Base-by-base conservation (phyloP, 169 alveolate species). In the Cryptosporidium tyzzeri region DNA sequence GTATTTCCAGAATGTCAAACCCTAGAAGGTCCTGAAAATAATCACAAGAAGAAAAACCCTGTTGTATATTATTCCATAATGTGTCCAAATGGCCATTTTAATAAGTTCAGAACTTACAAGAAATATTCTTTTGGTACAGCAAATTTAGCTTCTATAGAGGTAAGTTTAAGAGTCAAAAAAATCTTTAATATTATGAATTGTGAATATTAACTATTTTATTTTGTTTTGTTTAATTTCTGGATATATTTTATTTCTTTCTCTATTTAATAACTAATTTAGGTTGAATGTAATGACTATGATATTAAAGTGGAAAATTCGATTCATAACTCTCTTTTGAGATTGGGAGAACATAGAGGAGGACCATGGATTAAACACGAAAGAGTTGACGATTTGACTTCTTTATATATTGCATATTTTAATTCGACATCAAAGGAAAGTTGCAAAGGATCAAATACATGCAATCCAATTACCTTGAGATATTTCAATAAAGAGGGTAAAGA, bases 71-170 rank as follows among this genome's bases (percentile, higher is more conserved):
- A 80, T 65, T 80, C 89, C 21, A 31, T 80, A 3, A 80, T 80
- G 80, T 80, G 89, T 23, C 89, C 89, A 12, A 80, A 80, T 31
- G 89, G 89, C 29, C 68, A 80, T 29, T 80, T 80, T 44, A 37
- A 37, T 9, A 80, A 80, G 26, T 80, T 26, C 37, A 80, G 89
- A 23, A 62, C 67, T 1, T 80, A 62, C 55, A 80, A 80, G 62
- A 80, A 44, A 33, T 80, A 80, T 18, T 80, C 80, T 26, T 80
- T 80, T 18, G 89, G 89, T 12, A 80, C 89, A 12, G 41, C 59
- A n/a, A 5, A 7, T 59, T 62, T 80, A 26, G 73, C 89, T 61
- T 59, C 89, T n/a, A 80, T 80, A 26, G 89, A 80, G 89, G 89
- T 80, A 80, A 80, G 89, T 80, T 80, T n/a, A 3, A 7, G 35